Percentiles rank a stretch among this genome's conserved stretches.
Conservation (phyloP, 176 grass and related monocot genomes). For the Avena atlantica region DNA sequence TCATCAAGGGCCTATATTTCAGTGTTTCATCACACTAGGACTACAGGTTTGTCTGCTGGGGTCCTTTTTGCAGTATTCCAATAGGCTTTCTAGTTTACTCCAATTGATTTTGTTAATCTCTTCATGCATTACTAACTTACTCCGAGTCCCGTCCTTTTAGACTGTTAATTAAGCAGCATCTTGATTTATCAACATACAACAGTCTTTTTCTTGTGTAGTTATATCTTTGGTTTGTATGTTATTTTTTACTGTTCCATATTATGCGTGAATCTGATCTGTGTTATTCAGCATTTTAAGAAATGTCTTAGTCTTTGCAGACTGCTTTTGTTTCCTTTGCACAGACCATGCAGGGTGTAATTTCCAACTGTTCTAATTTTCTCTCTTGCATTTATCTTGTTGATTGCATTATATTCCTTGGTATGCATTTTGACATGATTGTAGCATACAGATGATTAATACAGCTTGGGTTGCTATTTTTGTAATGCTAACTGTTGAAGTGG, state of each 20-base stretch:
- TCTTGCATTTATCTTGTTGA: too few relatives aligned
- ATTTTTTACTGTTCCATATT: background rate
- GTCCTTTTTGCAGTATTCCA: background rate
- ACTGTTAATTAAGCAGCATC: background rate
- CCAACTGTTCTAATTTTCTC: too few relatives aligned
- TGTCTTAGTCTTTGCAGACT: background rate
- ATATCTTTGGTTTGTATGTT: too few relatives aligned
- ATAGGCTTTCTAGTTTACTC: background rate
- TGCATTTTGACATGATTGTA: too few relatives aligned
- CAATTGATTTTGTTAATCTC: background rate
- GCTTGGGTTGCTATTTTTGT: background rate
- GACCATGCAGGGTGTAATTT: too few relatives aligned
- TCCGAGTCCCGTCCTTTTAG: background rate
- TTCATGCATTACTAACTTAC: background rate
- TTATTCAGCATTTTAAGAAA: conserved; percentile 9
- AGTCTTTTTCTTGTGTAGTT: too few relatives aligned
- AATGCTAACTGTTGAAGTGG: background rate
- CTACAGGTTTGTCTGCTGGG: background rate
- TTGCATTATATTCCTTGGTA: too few relatives aligned
- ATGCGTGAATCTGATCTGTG: background rate
- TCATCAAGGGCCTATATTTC: background rate
- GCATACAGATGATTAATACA: too few relatives aligned
- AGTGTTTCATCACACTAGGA: background rate
- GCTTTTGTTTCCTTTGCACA: background rate
- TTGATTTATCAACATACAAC: too few relatives aligned